phyloP scores from a whole-genome alignment of 2,329 filamentous ascomycete species.

The Fusarium lateritium region DNA sequence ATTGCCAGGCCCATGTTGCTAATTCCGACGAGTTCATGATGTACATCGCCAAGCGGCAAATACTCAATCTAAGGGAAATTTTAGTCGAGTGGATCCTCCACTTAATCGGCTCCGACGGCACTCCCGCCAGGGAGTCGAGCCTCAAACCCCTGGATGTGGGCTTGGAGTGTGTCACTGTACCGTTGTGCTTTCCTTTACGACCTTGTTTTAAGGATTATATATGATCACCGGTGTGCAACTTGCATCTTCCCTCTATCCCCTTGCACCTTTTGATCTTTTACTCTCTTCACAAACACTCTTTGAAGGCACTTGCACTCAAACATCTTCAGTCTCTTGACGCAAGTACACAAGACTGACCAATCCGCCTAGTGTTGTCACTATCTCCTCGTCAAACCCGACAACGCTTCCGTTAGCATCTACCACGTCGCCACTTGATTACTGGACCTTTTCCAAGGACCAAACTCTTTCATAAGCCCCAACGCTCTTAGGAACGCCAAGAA shows the following conservation, averaged over 20 bases:
- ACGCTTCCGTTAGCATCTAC: conserved; percentile 22
- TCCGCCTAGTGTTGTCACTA: conserved; percentile 30
- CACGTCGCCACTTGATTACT: conserved; percentile 28
- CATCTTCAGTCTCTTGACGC: neutral
- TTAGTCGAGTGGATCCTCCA: conserved; percentile 51
- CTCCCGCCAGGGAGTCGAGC: conserved; percentile 48
- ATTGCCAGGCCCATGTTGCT: conserved; percentile 24
- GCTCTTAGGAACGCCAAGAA: conserved; percentile 45
- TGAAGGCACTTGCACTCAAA: neutral
- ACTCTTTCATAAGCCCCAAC: conserved; percentile 35
- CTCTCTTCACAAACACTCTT: conserved; percentile 1
- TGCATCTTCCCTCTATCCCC: conserved; percentile 13
- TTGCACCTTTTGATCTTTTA: conserved; percentile 23
- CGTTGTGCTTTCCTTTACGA: conserved; percentile 39
- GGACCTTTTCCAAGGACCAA: conserved; percentile 29
- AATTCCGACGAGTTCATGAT: conserved; percentile 46
- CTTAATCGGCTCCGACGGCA: conserved; percentile 51
- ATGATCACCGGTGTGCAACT: conserved; percentile 43
- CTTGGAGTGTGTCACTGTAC: conserved; percentile 44
- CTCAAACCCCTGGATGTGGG: conserved; percentile 47
- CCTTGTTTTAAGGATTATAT: conserved; percentile 48
- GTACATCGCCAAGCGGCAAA: conserved; percentile 54
- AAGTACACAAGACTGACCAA: conserved; percentile 26
- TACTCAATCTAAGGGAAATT: conserved; percentile 51
- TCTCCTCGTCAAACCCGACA: conserved; percentile 27